phyloP scores from a whole-genome alignment of 1,284 basidiomycete species.

The Cutaneotrichosporon cutaneum region DNA sequence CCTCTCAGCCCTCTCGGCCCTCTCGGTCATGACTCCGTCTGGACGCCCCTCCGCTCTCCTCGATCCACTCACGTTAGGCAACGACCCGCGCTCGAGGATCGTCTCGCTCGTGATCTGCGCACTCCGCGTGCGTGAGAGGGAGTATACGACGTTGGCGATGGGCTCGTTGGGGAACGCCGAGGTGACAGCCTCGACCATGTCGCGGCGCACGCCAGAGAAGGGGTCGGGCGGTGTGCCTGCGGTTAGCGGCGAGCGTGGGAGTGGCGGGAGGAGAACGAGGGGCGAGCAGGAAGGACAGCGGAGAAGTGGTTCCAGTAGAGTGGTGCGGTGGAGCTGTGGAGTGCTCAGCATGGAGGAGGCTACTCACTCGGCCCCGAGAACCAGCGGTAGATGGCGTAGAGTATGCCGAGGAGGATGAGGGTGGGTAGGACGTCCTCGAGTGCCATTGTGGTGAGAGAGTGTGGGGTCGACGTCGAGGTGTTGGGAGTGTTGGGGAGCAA shows the following conservation, averaged over 20 bases:
- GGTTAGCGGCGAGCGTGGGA: conserved; percentile 6
- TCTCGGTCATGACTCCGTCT: neutral
- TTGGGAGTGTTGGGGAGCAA: neutral
- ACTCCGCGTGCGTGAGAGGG: conserved; percentile 47
- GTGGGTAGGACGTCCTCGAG: conserved; percentile 47
- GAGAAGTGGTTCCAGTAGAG: too few relatives aligned
- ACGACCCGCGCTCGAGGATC: conserved; percentile 46
- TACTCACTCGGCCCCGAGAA: conserved; percentile 38
- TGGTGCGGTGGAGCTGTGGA: too few relatives aligned
- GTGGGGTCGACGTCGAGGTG: too few relatives aligned
- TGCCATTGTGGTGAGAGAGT: conserved; percentile 20
- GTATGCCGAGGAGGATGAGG: conserved; percentile 40
- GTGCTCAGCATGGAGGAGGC: too few relatives aligned
- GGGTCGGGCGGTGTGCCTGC: conserved; percentile 24
- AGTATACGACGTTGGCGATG: conserved; percentile 47
- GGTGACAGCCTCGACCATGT: conserved; percentile 52
- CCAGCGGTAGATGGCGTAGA: conserved; percentile 43
- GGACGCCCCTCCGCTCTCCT: neutral
- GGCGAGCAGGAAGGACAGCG: too few relatives aligned
- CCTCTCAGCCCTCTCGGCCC: neutral
- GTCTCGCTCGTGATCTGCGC: conserved; percentile 51
- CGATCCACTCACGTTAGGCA: conserved; percentile 42
- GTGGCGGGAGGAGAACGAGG: too few relatives aligned
- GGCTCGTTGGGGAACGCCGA: conserved; percentile 51
- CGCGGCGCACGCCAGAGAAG: conserved; percentile 39